A percentile compares a stretch with the other conserved stretches of the same genome.
These are phyloP conservation scores for Coemansia erecta DNA, from an alignment of 192 early-diverging fungal genomes.

Conservation along the genomic window DNA sequence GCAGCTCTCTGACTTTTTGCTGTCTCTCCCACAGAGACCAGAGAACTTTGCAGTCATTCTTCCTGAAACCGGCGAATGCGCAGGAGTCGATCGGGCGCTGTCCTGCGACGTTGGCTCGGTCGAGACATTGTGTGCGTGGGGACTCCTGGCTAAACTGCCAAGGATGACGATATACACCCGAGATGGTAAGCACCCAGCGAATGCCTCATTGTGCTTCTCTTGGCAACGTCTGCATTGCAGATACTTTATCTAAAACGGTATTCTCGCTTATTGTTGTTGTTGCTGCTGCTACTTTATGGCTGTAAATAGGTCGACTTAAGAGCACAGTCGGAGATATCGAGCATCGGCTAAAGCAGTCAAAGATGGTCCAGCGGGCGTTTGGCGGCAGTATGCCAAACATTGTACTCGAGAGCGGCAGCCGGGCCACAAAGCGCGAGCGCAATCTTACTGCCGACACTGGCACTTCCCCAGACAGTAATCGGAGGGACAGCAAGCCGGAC, in stretches of 20 bases:
- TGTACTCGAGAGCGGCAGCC: constrained; percentile 7
- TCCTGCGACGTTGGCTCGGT: constrained; percentile 20
- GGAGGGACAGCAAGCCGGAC: constrained; percentile 1
- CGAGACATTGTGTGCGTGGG: constrained; percentile 43
- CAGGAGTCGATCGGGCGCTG: constrained; percentile 2
- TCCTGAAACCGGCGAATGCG: constrained; percentile 17
- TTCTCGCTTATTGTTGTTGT: background rate
- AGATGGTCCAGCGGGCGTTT: constrained; percentile 32
- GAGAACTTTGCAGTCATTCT: constrained; percentile 39
- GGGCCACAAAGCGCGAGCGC: background rate
- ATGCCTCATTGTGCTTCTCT: background rate
- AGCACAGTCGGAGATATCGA: constrained; percentile 21
- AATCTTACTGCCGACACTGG: background rate
- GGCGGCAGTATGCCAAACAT: constrained; percentile 30
- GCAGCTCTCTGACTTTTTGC: constrained; percentile 24
- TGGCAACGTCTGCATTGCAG: too few relatives aligned
- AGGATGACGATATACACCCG: constrained; percentile 41
- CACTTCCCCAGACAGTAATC: background rate
- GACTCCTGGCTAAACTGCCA: constrained; percentile 33
- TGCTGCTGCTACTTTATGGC: background rate
- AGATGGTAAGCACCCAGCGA: constrained; percentile 21
- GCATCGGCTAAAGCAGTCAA: constrained; percentile 35
- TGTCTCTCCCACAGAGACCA: constrained; percentile 41
- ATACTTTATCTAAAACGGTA: background rate
- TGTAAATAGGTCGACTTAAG: constrained; percentile 16